phyloP scores from a whole-genome alignment of 192 early-diverging fungal genomes.

The Backusella psychrophila region DNA sequence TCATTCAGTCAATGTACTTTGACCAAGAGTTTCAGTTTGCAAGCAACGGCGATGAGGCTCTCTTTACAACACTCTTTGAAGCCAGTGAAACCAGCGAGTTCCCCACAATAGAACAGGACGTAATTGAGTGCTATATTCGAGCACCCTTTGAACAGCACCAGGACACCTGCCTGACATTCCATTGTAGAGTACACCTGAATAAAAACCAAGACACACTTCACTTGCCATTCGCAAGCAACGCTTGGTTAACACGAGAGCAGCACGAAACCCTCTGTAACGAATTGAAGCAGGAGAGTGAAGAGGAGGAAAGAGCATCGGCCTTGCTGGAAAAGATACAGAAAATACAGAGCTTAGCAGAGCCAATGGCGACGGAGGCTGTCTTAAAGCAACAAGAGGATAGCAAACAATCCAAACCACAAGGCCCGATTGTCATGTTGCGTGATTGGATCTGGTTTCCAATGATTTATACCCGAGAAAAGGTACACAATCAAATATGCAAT shows the following conservation, averaged over 20 bases:
- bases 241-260: not conserved
- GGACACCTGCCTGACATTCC: not conserved
- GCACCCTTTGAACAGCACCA: not conserved
- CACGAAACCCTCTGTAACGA: not conserved
- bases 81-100: not conserved
- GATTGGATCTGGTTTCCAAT: slow-evolving; percentile 34
- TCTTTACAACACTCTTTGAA: not conserved
- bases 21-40: slow-evolving; percentile 21
- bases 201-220: not conserved
- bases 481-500: not conserved
- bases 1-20: slow-evolving; percentile 27
- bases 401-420: not conserved
- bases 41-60: not conserved
- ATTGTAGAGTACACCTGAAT: not conserved
- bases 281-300: not conserved
- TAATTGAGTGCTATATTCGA: slow-evolving; percentile 7
- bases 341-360: not conserved
- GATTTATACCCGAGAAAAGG: slow-evolving; percentile 31
- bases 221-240: not conserved
- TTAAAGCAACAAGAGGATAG: not conserved
- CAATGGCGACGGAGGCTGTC: not conserved
- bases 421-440: slow-evolving; percentile 10
- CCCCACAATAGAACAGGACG: not conserved
- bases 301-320: not conserved
- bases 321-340: slow-evolving; percentile 3